These are phyloP conservation scores for Beauveria sp. DNA, from an alignment of 2,329 filamentous ascomycete genomes.

Conservation along the genomic window DNA sequence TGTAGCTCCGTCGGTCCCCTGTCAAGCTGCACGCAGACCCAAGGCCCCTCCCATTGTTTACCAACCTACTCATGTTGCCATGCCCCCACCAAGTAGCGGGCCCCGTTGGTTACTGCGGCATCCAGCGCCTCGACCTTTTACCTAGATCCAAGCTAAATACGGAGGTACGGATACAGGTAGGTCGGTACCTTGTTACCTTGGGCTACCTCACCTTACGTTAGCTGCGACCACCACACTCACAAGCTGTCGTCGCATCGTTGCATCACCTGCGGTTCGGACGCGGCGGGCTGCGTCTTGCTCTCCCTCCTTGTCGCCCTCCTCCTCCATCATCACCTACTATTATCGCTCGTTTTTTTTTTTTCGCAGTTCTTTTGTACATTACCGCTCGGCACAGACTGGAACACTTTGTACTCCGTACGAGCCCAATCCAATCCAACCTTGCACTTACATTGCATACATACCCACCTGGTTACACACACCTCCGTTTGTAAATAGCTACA, in stretches of 20 bases:
- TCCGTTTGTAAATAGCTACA: constrained; percentile 9
- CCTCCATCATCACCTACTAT: not conserved
- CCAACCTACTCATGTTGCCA: constrained; percentile 4
- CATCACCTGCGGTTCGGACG: constrained; percentile 1
- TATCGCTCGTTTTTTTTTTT: not conserved
- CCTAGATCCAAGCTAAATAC: not conserved
- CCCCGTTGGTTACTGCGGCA: constrained; percentile 14
- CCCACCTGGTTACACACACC: not conserved
- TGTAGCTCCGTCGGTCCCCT: not conserved
- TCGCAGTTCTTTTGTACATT: not conserved
- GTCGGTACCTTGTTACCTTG: not conserved
- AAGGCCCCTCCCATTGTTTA: not conserved
- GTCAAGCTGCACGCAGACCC: not conserved
- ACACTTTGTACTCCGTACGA: not conserved
- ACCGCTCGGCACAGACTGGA: not conserved
- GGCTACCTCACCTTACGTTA: no score
- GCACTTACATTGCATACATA: constrained; percentile 3
- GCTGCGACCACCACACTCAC: not conserved
- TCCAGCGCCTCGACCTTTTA: constrained; percentile 8
- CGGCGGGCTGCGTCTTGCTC: not conserved
- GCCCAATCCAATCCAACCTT: not conserved
- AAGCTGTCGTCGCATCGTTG: constrained; percentile 7
- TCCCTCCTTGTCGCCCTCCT: not conserved
- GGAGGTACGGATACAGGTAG: not conserved
- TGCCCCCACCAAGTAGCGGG: not conserved